Conservation (phyloP, 805 yeast species). For the Yamadazyma phyllophila region DNA sequence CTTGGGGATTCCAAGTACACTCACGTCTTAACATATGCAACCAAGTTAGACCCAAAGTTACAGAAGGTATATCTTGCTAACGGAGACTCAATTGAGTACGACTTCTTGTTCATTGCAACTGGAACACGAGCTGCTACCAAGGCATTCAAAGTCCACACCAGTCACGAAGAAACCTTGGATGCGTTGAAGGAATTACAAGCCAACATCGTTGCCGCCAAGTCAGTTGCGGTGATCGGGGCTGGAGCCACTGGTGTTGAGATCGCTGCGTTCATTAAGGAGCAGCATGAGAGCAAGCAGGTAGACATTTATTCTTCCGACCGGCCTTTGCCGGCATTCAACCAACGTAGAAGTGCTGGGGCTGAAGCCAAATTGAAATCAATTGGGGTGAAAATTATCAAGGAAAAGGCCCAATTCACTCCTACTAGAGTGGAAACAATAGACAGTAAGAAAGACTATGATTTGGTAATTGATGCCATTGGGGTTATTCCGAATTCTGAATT, state of each 20-base stretch:
- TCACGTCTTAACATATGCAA: slow-evolving; percentile 25
- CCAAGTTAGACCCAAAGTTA: slow-evolving; percentile 23
- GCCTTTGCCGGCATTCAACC: slow-evolving; percentile 17
- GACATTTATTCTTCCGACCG: slow-evolving; percentile 26
- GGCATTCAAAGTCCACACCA: slow-evolving; percentile 26
- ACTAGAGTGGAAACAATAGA: slow-evolving; percentile 18
- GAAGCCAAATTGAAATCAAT: slow-evolving; percentile 15
- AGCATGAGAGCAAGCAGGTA: slow-evolving; percentile 17
- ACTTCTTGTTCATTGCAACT: slow-evolving; percentile 34
- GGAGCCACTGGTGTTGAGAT: slow-evolving; percentile 41
- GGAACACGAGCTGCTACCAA: slow-evolving; percentile 25
- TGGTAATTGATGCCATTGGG: slow-evolving; percentile 27
- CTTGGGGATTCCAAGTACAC: neutral
- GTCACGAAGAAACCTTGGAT: slow-evolving; percentile 15
- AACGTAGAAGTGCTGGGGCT: slow-evolving; percentile 12
- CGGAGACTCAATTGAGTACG: slow-evolving; percentile 19
- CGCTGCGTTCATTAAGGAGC: slow-evolving; percentile 34
- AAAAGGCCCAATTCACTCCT: slow-evolving; percentile 6
- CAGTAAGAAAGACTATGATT: slow-evolving; percentile 21
- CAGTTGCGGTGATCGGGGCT: slow-evolving; percentile 39
- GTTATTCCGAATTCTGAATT: slow-evolving; percentile 31
- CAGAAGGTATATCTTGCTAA: slow-evolving; percentile 15
- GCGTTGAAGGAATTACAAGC: slow-evolving; percentile 15
- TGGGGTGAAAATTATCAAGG: slow-evolving; percentile 24
- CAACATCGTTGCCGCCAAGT: slow-evolving; percentile 20